Base-by-base conservation (phyloP, 805 yeast species). In the Zygotorulaspora danielsina region DNA sequence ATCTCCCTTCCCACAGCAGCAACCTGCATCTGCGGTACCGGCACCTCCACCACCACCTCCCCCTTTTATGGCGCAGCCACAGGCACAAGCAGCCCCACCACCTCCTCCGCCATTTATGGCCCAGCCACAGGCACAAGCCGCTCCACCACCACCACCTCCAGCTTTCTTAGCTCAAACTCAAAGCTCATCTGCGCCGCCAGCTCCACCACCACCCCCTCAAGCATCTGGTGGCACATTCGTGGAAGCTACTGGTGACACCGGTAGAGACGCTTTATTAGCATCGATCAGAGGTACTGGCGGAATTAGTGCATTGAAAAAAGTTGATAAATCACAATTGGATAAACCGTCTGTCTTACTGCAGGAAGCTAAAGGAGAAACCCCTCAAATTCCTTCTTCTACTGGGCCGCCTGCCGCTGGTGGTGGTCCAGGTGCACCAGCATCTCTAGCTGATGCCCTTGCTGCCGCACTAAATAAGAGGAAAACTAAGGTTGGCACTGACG, bases 261-360 rank as follows among this genome's bases (percentile, higher is more conserved):
- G 80, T 0, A 70, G 95, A 51, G 95, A 84, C 59, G 95, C 95
- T 0, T 70, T 90, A 29, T 67, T 90, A 44, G 84, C 94, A 0
- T 86, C 97, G 1, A 90, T 90, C 50, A 72, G 96, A 51, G 77
- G 81, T 26, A 80, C 96, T 0, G 82, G 80, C 10, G 89, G 90
- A 25, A 26, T 89, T 4, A 81, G 82, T 0, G 54, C 76, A 5
- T 72, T 90, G 49, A 77, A 72, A 48, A 86, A 81, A 57, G 82
- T 83, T 2, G 97, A 90, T 61, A 90, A 88, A 62, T 63, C 86
- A 0, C 88, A 83, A 52, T 66, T 87, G 28, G 96, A 89, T 24
- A 76, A 72, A 45, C 95, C 97, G 7, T 78, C 82, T 25, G 85
- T 75, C 0, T 52, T 84, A 12, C 63, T 84, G 12, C 84, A 75